Base-by-base conservation (phyloP, 257 asterid genomes). In the Echites panduratus region DNA sequence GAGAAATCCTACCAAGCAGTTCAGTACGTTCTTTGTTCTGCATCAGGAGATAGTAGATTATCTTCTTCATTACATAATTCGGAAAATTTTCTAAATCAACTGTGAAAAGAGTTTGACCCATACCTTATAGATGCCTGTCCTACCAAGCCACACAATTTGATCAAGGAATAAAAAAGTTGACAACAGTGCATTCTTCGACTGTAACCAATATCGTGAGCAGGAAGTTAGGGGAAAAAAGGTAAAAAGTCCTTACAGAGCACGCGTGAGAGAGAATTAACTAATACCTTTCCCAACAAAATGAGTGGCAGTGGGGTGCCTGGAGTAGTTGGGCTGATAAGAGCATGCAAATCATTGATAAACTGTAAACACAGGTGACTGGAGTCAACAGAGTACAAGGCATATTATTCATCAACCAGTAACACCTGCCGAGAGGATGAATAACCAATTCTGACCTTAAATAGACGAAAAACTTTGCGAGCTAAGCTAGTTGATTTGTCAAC, bases 401-500 rank as follows among this genome's bases (percentile, higher is more conserved):
- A n/a, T 35, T 59, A 73, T 22, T 61, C 61, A 11, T 68, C 57
- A 19, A 29, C n/a, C n/a, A n/a, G n/a, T n/a, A n/a, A n/a, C n/a
- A n/a, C n/a, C n/a, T n/a, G n/a, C n/a, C n/a, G n/a, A n/a, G n/a
- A n/a, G 2, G 26, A 62, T 26, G 11, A 16, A 27, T 29, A 56
- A 70, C 22, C 50, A 22, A 58, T 58, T 43, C 79, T 14, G 73
- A 92, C 99, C 98, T 95, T 95, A 79, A 92, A 92, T 84, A 95
- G 85, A 24, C 99, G 98, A 78, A 95, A 95, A 49, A 95, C 96
- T 85, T 95, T 95, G 61, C 98, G 91, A 75, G 99, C 99, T 84
- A 92, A 82, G 89, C 91, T 87, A 69, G 99, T 95, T 2, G 97
- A 78, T 79, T 89, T 90, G 78, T 95, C 99, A 59, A 95, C 98